Evolutionary conservation across 148 eudicot genomes (phyloP).

Genomic region (Chenopodium album): DNA sequence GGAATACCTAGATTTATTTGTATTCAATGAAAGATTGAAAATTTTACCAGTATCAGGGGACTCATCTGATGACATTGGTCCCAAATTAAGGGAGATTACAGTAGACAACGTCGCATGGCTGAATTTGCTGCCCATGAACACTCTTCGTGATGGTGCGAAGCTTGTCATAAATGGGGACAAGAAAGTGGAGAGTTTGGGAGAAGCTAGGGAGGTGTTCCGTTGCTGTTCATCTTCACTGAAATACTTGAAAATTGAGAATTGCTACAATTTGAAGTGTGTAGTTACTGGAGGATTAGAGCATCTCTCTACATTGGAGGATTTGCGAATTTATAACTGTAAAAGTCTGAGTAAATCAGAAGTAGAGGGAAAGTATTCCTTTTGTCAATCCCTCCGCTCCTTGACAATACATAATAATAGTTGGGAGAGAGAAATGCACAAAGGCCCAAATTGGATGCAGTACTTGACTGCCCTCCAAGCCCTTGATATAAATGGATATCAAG

Average conservation of each 20-base stretch:
- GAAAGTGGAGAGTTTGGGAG: not conserved
- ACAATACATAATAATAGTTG: not conserved
- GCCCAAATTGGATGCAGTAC: not conserved
- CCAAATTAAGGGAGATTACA: not conserved
- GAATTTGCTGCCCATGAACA: too few species aligned
- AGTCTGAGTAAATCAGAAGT: not conserved
- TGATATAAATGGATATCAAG: not conserved
- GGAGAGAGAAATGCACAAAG: not conserved
- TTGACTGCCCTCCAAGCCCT: too few species aligned
- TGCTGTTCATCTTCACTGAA: not conserved
- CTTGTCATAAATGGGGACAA: not conserved
- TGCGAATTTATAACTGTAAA: not conserved
- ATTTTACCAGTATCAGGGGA: not conserved
- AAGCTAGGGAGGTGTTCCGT: not conserved
- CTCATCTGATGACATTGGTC: not conserved
- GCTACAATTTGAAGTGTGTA: not conserved
- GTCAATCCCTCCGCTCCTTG: slow-evolving; percentile 1
- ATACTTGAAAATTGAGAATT: not conserved
- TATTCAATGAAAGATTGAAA: too few species aligned
- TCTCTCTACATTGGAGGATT: slow-evolving; percentile 15
- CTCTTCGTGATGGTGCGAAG: too few species aligned
- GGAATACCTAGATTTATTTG: too few species aligned
- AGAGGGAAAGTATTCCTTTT: not conserved
- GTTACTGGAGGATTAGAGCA: slow-evolving; percentile 18
- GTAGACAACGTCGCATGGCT: too few species aligned